phyloP scores from a whole-genome alignment of 2,329 filamentous ascomycete genomes.

The Colletotrichum melonis region DNA sequence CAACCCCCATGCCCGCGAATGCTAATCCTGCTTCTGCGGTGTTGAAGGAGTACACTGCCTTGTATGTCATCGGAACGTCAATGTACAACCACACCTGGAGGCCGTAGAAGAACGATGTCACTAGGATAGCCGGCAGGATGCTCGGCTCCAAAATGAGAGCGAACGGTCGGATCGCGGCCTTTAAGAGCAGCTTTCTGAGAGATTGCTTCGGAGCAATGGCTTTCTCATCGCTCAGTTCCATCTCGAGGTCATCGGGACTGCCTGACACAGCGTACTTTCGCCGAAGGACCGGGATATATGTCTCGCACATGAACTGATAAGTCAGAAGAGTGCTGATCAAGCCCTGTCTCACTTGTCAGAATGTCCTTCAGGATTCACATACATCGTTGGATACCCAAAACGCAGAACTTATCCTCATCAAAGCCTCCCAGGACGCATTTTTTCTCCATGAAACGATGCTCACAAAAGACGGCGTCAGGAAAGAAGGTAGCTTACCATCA shows the following conservation, averaged over 20 bases:
- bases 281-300: slow-evolving; percentile 13
- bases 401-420: too few species aligned
- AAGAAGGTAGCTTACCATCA: slow-evolving; percentile 11
- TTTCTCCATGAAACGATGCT: not conserved
- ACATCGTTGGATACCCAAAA: not conserved
- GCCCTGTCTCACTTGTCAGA: slow-evolving; percentile 11
- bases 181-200: slow-evolving; percentile 2
- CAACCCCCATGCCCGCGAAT: slow-evolving; percentile 13
- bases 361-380: not conserved
- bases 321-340: slow-evolving; percentile 13
- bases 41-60: slow-evolving; percentile 13
- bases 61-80: slow-evolving; percentile 25
- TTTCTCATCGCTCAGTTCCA: not conserved
- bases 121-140: slow-evolving; percentile 12
- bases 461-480: not conserved
- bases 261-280: not conserved
- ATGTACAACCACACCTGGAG: slow-evolving; percentile 27
- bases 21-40: slow-evolving; percentile 4
- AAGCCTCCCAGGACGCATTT: not conserved
- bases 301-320: slow-evolving; percentile 21
- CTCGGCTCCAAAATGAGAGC: slow-evolving; percentile 6
- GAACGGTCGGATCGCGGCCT: slow-evolving; percentile 9
- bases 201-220: not conserved
- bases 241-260: not conserved
- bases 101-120: slow-evolving; percentile 25